Evolutionary conservation across 176 grass and related monocot species (phyloP).

Genomic region (Zoysia pacifica): DNA sequence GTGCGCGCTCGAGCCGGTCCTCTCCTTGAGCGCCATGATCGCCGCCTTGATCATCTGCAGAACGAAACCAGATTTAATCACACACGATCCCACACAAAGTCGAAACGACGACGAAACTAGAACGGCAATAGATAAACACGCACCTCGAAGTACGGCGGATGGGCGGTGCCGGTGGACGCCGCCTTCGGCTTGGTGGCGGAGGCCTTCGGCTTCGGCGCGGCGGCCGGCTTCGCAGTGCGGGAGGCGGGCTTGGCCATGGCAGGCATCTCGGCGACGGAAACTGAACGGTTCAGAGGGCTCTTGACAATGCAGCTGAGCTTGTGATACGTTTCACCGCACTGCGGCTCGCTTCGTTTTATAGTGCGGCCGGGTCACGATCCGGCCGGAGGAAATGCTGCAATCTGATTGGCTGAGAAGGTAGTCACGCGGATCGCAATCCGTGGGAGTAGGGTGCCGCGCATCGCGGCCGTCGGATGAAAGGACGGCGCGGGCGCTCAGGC

Average conservation of each 20-base stretch:
- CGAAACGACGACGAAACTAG: accelerated
- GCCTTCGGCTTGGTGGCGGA: conserved; percentile 51
- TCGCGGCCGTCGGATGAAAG: conserved; percentile 32
- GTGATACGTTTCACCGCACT: accelerated
- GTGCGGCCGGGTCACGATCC: background rate
- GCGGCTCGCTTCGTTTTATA: conserved; percentile 12
- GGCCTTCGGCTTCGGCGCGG: conserved; percentile 41
- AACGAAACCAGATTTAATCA: background rate
- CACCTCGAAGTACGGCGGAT: conserved; percentile 78
- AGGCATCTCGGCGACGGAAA: conserved; percentile 29
- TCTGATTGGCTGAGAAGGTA: background rate
- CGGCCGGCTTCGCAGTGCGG: conserved; percentile 28
- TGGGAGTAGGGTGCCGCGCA: background rate
- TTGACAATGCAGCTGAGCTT: background rate
- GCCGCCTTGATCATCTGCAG: conserved; percentile 91
- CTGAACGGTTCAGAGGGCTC: background rate
- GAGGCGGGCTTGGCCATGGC: conserved; percentile 44
- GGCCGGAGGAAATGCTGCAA: background rate
- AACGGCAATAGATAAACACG: background rate
- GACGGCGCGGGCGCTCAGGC: background rate
- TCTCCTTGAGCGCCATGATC: conserved; percentile 67
- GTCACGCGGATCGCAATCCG: conserved; percentile 36
- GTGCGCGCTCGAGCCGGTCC: conserved; percentile 75
- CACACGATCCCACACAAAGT: background rate
- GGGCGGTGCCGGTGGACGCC: conserved; percentile 21